Evolutionary conservation across 2,329 filamentous ascomycete genomes (phyloP), one percentile per base, ranked within the genome.

Genomic region (Stylonectria norvegica): DNA sequence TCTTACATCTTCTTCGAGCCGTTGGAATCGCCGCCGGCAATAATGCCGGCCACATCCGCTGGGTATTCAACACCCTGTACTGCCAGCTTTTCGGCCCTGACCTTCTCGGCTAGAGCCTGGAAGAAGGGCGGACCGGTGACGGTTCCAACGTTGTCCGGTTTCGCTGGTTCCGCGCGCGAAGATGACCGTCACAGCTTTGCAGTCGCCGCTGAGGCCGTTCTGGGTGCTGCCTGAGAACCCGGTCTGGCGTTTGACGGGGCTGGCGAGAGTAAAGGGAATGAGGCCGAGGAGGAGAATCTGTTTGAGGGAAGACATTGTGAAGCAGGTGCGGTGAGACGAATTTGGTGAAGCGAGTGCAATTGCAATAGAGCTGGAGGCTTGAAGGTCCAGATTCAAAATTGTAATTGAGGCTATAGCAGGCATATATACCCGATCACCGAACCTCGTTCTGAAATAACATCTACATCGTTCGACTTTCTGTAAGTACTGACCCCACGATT

Each of bases 141-240:
- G 17, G 52, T 54, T 16, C 76, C 76, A 35, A 79, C 70, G 49
- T 76, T 78, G 28, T n/a, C 73, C 74, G 1, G 47, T 23, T 57
- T 79, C 73, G 5, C 67, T 70, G 4, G 75, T 78, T 7, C 76
- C 76, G 14, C 76, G 69, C n/a, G 76, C 76, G 49, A 75, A 79
- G 50, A 80, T 70, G 36, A 79, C 58, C 6, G 73, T 78, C 45
- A 75, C 65, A 20, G 44, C 48, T 40, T 56, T 57, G 48, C 53
- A 56, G 5, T 35, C 52, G 7, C 53, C 53, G 3, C 32, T 41
- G 34, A 56, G 53, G 2, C 44, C 53, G 43, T 56, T 57, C 42
- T 48, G 50, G 1, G 52, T 53, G n/a, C 41, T 47, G 33, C 52
- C 36, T 4, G 41, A 38, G 20, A 52, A 40, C 17, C 27, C 16